Evolutionary conservation across 345 rosid genomes (phyloP), one percentile per base, ranked within the genome.

Genomic region (Geranium rotundifolium): DNA sequence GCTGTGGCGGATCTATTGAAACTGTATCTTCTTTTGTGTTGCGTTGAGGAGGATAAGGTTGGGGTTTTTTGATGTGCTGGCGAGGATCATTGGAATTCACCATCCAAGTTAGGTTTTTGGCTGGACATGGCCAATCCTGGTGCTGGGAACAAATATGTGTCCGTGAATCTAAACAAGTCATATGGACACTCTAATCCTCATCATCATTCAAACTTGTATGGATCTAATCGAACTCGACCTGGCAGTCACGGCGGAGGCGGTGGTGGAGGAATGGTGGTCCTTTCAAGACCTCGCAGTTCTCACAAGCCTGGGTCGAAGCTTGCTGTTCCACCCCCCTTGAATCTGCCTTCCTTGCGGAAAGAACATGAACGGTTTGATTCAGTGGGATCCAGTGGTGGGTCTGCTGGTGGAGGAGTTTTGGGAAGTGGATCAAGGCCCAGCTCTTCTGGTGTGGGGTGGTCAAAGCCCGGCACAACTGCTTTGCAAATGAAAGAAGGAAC

Each of bases 311-410:
- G 85, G 81, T 76, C 85, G 66, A 93, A 88, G 84, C 82, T 93
- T 77, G 88, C 97, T 63, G 92, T 93, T 73, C 99, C 99, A 75
- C 96, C 95, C 88, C 99, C 99, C 80, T 72, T 95, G 96, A 95
- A 95, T 80, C 77, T 95, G 67, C 99, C 99, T 0, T 90, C 97
- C 0, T 69, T 90, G 78, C 71, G 97, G 63, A 93, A 88, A 68
- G 99, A 95, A 76, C 97, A 88, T 60, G 96, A 85, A 75, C 67
- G 84, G 60, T 85, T 85, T 65, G 99, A 95, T 81, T 72, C 86
- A 0, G 69, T 77, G 70, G 92, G 92, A 58, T 63, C 85, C 0
- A 74, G 84, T n/a, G 78, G 84, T 34, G 84, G 85, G 58, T 73
- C 76, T 58, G 76, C 89, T 34, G 88, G 81, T 50, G 88, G 92